These are phyloP conservation scores for Phytopythium aichiense DNA, from an alignment of 352 stramenopile species.

Conservation along the genomic window DNA sequence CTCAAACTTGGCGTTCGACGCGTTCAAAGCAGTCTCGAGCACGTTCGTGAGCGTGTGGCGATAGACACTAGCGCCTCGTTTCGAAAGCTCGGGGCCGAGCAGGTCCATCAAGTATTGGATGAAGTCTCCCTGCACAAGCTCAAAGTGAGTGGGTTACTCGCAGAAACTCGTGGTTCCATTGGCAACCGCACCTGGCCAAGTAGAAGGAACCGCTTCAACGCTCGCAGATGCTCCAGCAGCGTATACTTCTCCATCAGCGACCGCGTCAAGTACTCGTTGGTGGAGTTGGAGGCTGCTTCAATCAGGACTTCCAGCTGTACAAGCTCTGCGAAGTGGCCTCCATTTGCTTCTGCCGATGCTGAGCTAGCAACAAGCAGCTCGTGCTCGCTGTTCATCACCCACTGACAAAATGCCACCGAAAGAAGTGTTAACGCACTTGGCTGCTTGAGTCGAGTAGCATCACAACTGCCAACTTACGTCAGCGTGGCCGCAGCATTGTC, in stretches of 20 bases:
- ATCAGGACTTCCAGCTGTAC: conserved; percentile 75
- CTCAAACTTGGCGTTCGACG: conserved; percentile 95
- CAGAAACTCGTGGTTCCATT: background rate
- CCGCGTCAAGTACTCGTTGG: conserved; percentile 90
- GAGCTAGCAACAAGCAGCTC: conserved; percentile 16
- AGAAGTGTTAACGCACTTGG: background rate
- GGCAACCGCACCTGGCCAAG: conserved; percentile 85
- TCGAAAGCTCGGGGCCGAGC: conserved; percentile 87
- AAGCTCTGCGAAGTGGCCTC: conserved; percentile 65
- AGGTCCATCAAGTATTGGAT: conserved; percentile 96
- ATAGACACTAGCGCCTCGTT: conserved; percentile 90
- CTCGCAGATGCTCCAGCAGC: conserved; percentile 92
- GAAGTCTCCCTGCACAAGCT: conserved; percentile 88
- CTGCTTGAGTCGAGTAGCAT: background rate
- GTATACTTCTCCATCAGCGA: conserved; percentile 92
- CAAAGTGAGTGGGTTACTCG: background rate
- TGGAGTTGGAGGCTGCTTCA: conserved; percentile 68
- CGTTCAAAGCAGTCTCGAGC: conserved; percentile 92
- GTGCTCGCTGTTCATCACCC: conserved; percentile 66
- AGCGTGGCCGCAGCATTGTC: conserved; percentile 90
- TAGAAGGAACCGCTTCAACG: conserved; percentile 97
- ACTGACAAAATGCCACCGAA: conserved; percentile 24
- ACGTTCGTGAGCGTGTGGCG: conserved; percentile 94
- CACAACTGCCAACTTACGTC: conserved; percentile 43
- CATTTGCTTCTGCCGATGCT: conserved; percentile 52